Evolutionary conservation across 2,329 filamentous ascomycete genomes (phyloP), one percentile per base, ranked within the genome.

Genomic region (Zalaria obscura): DNA sequence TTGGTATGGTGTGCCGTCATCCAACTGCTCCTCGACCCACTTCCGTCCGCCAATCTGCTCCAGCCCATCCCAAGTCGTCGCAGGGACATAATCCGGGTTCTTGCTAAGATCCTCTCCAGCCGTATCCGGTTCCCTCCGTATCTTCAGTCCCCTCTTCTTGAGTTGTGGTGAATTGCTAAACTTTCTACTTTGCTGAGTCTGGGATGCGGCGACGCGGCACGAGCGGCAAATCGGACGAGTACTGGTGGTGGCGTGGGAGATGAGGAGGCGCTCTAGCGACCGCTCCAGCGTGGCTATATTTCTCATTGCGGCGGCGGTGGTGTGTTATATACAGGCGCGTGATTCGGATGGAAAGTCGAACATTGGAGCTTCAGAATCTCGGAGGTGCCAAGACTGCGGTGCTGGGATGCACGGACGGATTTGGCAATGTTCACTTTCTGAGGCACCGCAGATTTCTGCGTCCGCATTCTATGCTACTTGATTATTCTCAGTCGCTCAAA

Each of bases 21-120:
- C 55, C 26, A 57, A 51, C 29, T 52, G 51, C 42, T 58, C 47
- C 46, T 53, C 54, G 29, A 58, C 50, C 63, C 63, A 67, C 40
- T 66, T 52, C 44, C 67, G 65, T 5, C 61, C 60, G 32, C 78
- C 78, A 29, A 80, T 63, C 39, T 58, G 60, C 48, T 71, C 64
- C 44, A 81, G 55, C 0, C 68, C 69, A 40, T 72, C 60, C 69
- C 71, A 74, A 3, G 60, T 67, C 29, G 54, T 55, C 26, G 72
- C 66, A 11, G 62, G 62, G 39, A 60, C 52, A 55, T 75, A 75
- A 7, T 56, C 46, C 4, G 37, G 34, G n/a, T 48, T 43, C 9
- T 37, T 35, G 29, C 7, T 32, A 7, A n/a, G 29, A 32, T 32
- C 29, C 7, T 7, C n/a, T n/a, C 29, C n/a, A 7, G 7, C 29